Evolutionary conservation across 2,329 filamentous ascomycete species (phyloP).

Genomic region (Fulvia fulva): DNA sequence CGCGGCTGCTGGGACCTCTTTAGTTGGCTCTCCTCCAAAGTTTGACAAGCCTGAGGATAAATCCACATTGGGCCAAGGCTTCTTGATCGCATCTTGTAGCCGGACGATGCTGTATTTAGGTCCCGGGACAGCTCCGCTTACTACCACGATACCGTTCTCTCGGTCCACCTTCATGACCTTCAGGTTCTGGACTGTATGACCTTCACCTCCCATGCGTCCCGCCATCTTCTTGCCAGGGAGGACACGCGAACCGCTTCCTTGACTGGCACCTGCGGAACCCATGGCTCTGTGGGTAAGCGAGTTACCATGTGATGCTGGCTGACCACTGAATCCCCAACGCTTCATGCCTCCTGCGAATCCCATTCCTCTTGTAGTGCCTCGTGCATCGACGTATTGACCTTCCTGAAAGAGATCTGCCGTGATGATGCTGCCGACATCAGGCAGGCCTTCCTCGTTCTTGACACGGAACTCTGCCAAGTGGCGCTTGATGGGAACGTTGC

Average conservation of each 20-base stretch:
- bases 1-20: neutral
- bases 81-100: conserved; percentile 88
- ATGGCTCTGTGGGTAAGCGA: conserved; percentile 90
- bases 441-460: conserved; percentile 64
- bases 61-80: conserved; percentile 62
- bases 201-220: conserved; percentile 87
- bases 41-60: conserved; percentile 14
- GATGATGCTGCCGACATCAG: conserved; percentile 71
- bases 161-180: conserved; percentile 83
- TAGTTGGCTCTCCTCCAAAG: neutral
- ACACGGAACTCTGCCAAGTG: conserved; percentile 86
- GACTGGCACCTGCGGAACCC: conserved; percentile 82
- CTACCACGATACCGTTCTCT: conserved; percentile 79
- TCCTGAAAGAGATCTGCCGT: conserved; percentile 85
- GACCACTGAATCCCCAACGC: conserved; percentile 82
- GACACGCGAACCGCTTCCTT: conserved; percentile 89
- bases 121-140: conserved; percentile 82
- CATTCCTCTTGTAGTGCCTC: conserved; percentile 75
- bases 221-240: conserved; percentile 97
- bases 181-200: conserved; percentile 86
- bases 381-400: conserved; percentile 86
- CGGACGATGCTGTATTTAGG: conserved; percentile 82
- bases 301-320: conserved; percentile 90
- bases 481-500: conserved; percentile 78
- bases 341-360: conserved; percentile 99